Evolutionary conservation across 257 asterid species (phyloP).

Genomic region (Jaltomata sinuosa): DNA sequence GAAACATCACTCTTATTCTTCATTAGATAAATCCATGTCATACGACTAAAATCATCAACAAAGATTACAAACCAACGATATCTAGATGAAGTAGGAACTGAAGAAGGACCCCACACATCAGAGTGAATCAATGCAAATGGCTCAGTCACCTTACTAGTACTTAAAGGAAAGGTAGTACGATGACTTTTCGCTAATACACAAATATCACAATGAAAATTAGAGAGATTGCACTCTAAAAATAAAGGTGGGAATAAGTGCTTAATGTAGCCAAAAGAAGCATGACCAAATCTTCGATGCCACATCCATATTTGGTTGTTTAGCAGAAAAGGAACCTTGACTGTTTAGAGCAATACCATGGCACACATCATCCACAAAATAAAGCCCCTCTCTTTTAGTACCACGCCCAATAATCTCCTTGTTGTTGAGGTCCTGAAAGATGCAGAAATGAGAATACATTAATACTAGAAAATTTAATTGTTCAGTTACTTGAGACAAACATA

Average conservation of each 20-base stretch:
- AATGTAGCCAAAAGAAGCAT: neutral
- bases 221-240: neutral
- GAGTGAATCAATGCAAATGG: neutral
- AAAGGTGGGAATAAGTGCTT: neutral
- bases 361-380: neutral
- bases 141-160: neutral
- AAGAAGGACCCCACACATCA: constrained; percentile 7
- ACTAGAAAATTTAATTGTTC: neutral
- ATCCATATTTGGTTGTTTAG: neutral
- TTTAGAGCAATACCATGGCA: neutral
- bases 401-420: constrained; percentile 5
- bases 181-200: neutral
- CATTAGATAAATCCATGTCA: neutral
- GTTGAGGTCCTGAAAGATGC: neutral
- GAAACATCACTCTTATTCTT: neutral
- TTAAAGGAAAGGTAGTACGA: neutral
- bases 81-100: neutral
- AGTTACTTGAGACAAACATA: neutral
- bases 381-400: constrained; percentile 9
- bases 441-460: neutral
- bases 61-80: neutral
- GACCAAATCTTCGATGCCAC: neutral
- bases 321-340: neutral
- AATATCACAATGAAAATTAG: neutral
- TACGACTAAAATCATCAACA: constrained; percentile 1